A percentile compares a stretch with the other conserved stretches of the same genome.
Evolutionary conservation across 257 asterid species (phyloP).

Genomic region (Ophiorrhiza pumila): DNA sequence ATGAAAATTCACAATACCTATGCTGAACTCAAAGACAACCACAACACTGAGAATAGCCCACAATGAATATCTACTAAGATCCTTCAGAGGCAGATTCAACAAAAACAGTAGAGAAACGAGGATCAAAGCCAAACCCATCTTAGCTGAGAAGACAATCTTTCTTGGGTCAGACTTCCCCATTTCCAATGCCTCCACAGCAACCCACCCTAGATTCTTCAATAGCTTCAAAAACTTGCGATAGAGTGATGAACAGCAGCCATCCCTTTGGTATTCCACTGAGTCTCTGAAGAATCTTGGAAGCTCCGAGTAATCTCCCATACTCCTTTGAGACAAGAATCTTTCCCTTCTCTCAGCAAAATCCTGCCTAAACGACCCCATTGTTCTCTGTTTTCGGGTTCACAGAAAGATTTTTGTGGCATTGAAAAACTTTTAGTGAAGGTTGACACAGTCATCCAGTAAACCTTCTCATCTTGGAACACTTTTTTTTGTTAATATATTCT

Average conservation of each 20-base stretch:
- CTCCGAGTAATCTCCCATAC: slow-evolving; percentile 17
- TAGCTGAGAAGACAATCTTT: slow-evolving; percentile 49
- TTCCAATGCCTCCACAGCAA: slow-evolving; percentile 31
- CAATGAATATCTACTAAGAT: slow-evolving; percentile 46
- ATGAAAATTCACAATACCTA: slow-evolving; percentile 32
- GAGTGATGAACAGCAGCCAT: slow-evolving; percentile 5
- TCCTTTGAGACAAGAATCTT: slow-evolving; percentile 15
- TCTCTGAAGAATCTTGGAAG: slow-evolving; percentile 11
- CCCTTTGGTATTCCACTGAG: slow-evolving; percentile 1
- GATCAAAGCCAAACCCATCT: slow-evolving; percentile 62
- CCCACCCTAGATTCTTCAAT: slow-evolving; percentile 22
- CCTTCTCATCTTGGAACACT: no score
- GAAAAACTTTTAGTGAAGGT: no score
- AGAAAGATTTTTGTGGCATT: no score
- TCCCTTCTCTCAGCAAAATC: slow-evolving; percentile 29
- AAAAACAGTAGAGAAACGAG: slow-evolving; percentile 52
- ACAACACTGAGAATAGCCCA: slow-evolving; percentile 74
- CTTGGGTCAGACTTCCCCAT: slow-evolving; percentile 69
- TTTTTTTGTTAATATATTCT: no score
- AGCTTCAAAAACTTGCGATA: slow-evolving; percentile 6
- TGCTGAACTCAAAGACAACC: slow-evolving; percentile 78
- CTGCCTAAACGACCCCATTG: slow-evolving; percentile 25
- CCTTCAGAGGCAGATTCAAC: slow-evolving; percentile 48
- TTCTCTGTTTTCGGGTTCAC: no score
- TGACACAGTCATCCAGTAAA: no score